Conservation (phyloP, 371 early-diverging fungal species). For the Mortierella sp. region DNA sequence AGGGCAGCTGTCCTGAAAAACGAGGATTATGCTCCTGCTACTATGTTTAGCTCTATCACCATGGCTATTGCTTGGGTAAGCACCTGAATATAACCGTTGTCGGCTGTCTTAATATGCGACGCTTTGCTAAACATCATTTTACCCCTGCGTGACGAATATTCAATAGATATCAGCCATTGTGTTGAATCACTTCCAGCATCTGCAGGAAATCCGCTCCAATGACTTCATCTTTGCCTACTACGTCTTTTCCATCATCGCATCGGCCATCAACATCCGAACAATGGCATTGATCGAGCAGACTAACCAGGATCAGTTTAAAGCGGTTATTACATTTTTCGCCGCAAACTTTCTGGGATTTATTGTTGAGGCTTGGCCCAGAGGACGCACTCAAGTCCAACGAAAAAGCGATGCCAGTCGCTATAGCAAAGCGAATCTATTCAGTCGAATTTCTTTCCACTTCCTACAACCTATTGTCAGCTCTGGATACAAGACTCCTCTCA, state of each 20-base stretch:
- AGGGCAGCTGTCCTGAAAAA: conserved; percentile 43
- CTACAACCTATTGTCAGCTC: conserved; percentile 41
- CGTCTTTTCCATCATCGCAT: conserved; percentile 30
- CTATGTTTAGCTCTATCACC: conserved; percentile 45
- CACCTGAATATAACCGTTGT: background rate
- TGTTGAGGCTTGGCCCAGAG: conserved; percentile 50
- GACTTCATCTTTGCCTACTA: conserved; percentile 42
- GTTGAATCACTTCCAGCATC: conserved; percentile 47
- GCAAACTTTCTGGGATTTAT: conserved; percentile 41
- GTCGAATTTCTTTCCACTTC: conserved; percentile 43
- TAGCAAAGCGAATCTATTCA: conserved; percentile 48
- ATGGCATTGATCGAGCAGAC: conserved; percentile 35
- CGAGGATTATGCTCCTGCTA: conserved; percentile 41
- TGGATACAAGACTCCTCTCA: conserved; percentile 41
- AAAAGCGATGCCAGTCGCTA: conserved; percentile 27
- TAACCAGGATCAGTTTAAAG: conserved; percentile 45
- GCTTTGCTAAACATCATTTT: background rate
- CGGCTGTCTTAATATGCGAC: background rate
- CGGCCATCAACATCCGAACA: conserved; percentile 56
- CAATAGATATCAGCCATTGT: conserved; percentile 24
- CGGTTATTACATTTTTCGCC: conserved; percentile 40
- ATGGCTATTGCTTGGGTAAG: conserved; percentile 52
- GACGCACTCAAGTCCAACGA: conserved; percentile 35
- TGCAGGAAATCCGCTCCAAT: conserved; percentile 44
- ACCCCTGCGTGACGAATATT: background rate